phyloP scores from a whole-genome alignment of 2,329 filamentous ascomycete genomes.

The Allantophomopsis lycopodina region DNA sequence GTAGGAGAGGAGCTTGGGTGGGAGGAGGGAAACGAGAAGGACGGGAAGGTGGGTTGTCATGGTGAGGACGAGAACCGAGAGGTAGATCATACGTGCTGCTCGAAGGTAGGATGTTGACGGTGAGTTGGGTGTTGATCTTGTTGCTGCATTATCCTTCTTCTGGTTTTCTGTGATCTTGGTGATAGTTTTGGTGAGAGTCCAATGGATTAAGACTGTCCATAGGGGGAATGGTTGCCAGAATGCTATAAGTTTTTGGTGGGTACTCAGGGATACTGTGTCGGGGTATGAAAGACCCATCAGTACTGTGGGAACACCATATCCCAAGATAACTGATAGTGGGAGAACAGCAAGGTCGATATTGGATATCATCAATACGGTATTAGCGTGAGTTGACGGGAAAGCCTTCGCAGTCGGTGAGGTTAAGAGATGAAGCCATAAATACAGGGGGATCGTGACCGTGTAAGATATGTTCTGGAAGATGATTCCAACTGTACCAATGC shows the following conservation, averaged over 20 bases:
- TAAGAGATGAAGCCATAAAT: conserved; percentile 26
- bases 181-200: conserved; percentile 11
- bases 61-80: conserved; percentile 24
- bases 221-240: conserved; percentile 36
- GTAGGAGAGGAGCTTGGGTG: conserved; percentile 18
- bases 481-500: conserved; percentile 24
- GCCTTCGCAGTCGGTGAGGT: conserved; percentile 22
- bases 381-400: conserved; percentile 19
- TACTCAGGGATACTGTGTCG: conserved; percentile 19
- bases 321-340: conserved; percentile 25
- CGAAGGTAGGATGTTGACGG: conserved; percentile 8
- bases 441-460: conserved; percentile 27
- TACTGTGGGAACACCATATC: conserved; percentile 28
- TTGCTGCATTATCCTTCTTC: conserved; percentile 11
- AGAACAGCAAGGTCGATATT: conserved; percentile 16
- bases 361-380: conserved; percentile 14
- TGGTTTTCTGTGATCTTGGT: conserved; percentile 3
- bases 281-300: conserved; percentile 28
- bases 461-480: conserved; percentile 27
- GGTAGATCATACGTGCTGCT: conserved; percentile 10
- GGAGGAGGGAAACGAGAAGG: conserved; percentile 23
- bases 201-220: conserved; percentile 26
- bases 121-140: conserved; percentile 9
- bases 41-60: conserved; percentile 23
- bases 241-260: conserved; percentile 31